Percentiles rank a stretch among this genome's conserved stretches.
These are phyloP conservation scores for Astrocystis sublimbata DNA, from an alignment of 495 filamentous ascomycete genomes.

Conservation along the genomic window DNA sequence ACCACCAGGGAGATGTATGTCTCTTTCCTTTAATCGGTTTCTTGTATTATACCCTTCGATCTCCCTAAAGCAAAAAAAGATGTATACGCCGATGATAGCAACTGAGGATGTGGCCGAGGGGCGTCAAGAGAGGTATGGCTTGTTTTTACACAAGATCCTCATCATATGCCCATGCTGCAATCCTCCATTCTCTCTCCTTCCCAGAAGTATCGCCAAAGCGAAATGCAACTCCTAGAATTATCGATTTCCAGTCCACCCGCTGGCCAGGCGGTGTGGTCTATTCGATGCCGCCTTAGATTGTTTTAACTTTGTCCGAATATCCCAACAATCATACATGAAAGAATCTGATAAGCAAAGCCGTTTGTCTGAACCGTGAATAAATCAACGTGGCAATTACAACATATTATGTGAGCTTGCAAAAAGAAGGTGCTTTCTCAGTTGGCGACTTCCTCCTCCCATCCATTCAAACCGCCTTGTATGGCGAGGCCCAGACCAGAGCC, in stretches of 20 bases:
- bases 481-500: constrained; percentile 51
- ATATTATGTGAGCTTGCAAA: constrained; percentile 24
- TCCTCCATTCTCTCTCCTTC: background rate
- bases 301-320: constrained; percentile 22
- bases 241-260: constrained; percentile 4
- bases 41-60: constrained; percentile 34
- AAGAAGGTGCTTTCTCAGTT: constrained; percentile 35
- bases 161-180: background rate
- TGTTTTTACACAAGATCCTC: background rate
- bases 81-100: constrained; percentile 25
- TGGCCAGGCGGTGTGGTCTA: background rate
- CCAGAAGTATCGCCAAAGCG: background rate
- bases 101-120: constrained; percentile 14
- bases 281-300: background rate
- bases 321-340: constrained; percentile 34
- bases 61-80: constrained; percentile 22
- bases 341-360: constrained; percentile 26
- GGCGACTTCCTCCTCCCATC: constrained; percentile 59
- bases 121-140: background rate
- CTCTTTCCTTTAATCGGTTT: constrained; percentile 19
- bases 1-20: background rate
- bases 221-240: background rate
- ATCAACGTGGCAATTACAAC: constrained; percentile 38
- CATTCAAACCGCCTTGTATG: constrained; percentile 53
- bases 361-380: constrained; percentile 32